Base-by-base conservation (phyloP, 1,139 yeast species). In the Taphrina deformans region DNA sequence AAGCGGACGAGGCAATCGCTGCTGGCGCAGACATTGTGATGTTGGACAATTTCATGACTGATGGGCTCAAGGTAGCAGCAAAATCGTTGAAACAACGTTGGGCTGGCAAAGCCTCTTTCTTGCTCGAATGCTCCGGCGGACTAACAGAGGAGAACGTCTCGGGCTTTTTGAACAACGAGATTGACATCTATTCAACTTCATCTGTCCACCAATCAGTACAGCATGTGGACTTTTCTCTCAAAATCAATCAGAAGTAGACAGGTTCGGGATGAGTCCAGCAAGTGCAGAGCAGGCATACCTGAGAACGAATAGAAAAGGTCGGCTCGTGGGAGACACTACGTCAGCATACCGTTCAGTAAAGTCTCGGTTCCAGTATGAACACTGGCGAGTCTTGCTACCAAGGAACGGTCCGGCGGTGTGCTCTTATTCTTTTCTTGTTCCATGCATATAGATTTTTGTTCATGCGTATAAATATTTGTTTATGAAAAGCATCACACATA, bases 11-110 rank as follows among this genome's bases (percentile, higher is more conserved):
- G 73, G 98, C 98, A 29, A 92, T 92, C 73, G 83, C 80, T 31
- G 96, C 97, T 5, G 98, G 98, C 18, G 97, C 98, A 0, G 98
- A 92, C 75, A 90, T 92, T 21, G 87, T 93, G 69, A 92, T 92
- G 98, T 82, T 93, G 73, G 98, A 93, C 74, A 92, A 93, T 75
- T 92, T 93, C 75, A 74, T 80, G 1, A 90, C 92, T 2, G 83
- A 80, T 0, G 88, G 82, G 35, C 79, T 92, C 67, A 85, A 83
- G 70, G 70, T 74, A 1, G 95, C 88, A 23, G 96, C 97, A 0
- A 75, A 75, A 48, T 80, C 77, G 68, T 78, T 92, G 70, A 89
- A 87, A 74, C 69, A 74, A 9, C 79, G 79, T 69, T 89, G 88
- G 83, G 73, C 75, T 2, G 85, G 83, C 12, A 79, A 80, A 69